Conservation (phyloP, 1,284 basidiomycete species). For the Cryptococcus amylolentus region DNA sequence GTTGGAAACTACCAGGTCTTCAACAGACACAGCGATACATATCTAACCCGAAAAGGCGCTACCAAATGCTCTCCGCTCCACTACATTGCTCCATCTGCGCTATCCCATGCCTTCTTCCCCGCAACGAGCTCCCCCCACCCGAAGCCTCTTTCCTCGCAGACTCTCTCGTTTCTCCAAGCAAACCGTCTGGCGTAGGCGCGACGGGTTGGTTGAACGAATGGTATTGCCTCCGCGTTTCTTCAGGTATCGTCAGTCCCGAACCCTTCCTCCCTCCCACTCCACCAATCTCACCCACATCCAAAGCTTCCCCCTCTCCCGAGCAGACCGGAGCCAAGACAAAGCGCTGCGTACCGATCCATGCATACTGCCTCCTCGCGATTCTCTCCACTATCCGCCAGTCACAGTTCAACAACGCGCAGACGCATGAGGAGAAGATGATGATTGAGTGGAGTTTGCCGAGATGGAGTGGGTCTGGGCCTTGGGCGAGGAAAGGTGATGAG, state of each 20-base stretch:
- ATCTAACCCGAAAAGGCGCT: too few relatives aligned
- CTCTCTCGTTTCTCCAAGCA: not conserved
- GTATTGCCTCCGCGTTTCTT: slow-evolving; percentile 12
- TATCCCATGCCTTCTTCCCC: slow-evolving; percentile 16
- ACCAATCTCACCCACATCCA: not conserved
- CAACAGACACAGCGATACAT: too few relatives aligned
- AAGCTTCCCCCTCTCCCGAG: not conserved
- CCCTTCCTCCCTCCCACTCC: slow-evolving; percentile 1
- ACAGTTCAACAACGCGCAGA: not conserved
- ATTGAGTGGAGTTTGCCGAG: slow-evolving; percentile 20
- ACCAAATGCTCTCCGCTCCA: not conserved
- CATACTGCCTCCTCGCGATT: slow-evolving; percentile 16
- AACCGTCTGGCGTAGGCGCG: not conserved
- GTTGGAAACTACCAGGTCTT: too few relatives aligned
- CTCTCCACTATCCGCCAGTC: slow-evolving; percentile 5
- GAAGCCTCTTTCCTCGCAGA: not conserved
- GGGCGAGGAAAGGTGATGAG: slow-evolving; percentile 3
- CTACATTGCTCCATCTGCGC: slow-evolving; percentile 19
- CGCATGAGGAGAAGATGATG: slow-evolving; percentile 14
- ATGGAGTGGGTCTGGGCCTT: slow-evolving; percentile 20
- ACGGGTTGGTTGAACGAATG: slow-evolving; percentile 11
- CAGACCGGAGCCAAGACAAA: not conserved
- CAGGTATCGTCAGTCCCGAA: slow-evolving; percentile 5
- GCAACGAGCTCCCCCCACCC: not conserved
- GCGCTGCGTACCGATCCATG: slow-evolving; percentile 14